A percentile compares a stretch with the other conserved stretches of the same genome.
Conservation (phyloP, 2,329 filamentous ascomycete genomes). For the Ustulina deusta region DNA sequence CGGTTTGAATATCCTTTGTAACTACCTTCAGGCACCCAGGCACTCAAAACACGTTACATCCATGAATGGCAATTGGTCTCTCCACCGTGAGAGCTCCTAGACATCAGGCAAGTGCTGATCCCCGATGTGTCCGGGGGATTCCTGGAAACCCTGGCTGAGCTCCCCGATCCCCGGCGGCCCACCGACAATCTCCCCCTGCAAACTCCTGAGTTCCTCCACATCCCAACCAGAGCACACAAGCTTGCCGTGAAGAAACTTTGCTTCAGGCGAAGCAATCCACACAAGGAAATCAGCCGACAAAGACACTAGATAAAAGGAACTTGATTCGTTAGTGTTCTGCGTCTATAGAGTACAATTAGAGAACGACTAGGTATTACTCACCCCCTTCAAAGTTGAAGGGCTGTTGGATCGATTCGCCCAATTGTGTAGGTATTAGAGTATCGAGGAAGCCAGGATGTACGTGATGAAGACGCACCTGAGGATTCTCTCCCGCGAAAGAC, state of each 20-base stretch:
- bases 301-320: conserved; percentile 19
- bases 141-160: conserved; percentile 31
- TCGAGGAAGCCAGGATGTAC: conserved; percentile 56
- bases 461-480: conserved; percentile 53
- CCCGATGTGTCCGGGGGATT: conserved; percentile 30
- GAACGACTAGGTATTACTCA: conserved; percentile 18
- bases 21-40: too few relatives aligned
- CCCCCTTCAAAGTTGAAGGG: conserved; percentile 39
- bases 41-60: too few relatives aligned
- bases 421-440: conserved; percentile 43
- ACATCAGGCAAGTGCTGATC: conserved; percentile 20
- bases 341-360: neutral
- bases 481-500: conserved; percentile 56
- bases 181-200: conserved; percentile 29
- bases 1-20: too few relatives aligned
- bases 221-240: conserved; percentile 35
- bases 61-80: too few relatives aligned
- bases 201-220: conserved; percentile 33
- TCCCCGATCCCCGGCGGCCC: conserved; percentile 30
- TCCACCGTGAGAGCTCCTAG: too few relatives aligned
- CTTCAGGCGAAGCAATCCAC: conserved; percentile 33
- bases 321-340: neutral
- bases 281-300: conserved; percentile 32
- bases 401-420: conserved; percentile 24
- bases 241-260: conserved; percentile 29